Evolutionary conservation across 495 filamentous ascomycete species (phyloP).

Genomic region (Copromyces sp.): DNA sequence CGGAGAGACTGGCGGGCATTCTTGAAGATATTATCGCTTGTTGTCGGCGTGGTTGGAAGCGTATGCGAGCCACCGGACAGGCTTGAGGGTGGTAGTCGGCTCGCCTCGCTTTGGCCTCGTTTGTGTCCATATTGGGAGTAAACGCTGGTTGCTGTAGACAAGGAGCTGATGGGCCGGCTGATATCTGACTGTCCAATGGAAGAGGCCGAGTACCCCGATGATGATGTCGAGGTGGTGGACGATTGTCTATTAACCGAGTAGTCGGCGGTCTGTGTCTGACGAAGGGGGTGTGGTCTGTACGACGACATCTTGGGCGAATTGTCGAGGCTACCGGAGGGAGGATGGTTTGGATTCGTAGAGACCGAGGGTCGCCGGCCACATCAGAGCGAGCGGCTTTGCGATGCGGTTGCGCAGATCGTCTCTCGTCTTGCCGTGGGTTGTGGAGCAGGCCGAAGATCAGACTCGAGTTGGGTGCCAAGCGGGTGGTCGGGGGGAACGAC

Average conservation of each 20-base stretch:
- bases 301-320: conserved; percentile 22
- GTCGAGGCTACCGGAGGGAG: conserved; percentile 13
- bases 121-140: conserved; percentile 51
- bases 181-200: conserved; percentile 53
- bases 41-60: conserved; percentile 35
- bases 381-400: conserved; percentile 6
- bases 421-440: neutral
- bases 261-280: conserved; percentile 55
- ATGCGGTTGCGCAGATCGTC: conserved; percentile 1
- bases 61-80: conserved; percentile 23
- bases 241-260: conserved; percentile 57
- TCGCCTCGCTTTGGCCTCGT: conserved; percentile 66
- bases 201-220: conserved; percentile 62
- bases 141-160: conserved; percentile 61
- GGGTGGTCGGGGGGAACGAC: neutral
- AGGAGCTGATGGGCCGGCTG: conserved; percentile 59
- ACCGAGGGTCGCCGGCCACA: conserved; percentile 9
- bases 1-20: conserved; percentile 66
- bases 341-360: conserved; percentile 4
- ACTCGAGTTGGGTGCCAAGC: neutral
- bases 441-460: neutral
- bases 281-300: conserved; percentile 44
- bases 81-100: conserved; percentile 33
- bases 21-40: conserved; percentile 51
- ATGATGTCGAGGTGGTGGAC: conserved; percentile 69